These are phyloP conservation scores for Skeletonema menzelii DNA, from an alignment of 108 stramenopile species.

Conservation along the genomic window DNA sequence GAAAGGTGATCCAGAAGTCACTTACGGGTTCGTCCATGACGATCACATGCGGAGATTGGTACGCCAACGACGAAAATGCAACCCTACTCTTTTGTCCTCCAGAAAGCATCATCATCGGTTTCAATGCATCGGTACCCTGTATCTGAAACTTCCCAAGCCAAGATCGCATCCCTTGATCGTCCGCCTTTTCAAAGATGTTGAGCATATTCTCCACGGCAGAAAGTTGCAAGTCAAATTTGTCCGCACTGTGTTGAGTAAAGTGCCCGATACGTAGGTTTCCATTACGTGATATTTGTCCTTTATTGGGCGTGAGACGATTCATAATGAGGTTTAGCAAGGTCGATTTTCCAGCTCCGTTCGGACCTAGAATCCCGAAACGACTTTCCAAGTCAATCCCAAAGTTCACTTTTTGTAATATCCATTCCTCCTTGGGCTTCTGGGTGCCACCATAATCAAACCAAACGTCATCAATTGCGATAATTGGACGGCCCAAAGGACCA, in stretches of 20 bases:
- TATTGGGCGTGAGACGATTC: conserved; percentile 75
- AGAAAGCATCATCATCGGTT: conserved; percentile 92
- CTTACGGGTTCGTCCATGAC: conserved; percentile 85
- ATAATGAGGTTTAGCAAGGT: conserved; percentile 95
- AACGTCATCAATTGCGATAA: conserved; percentile 95
- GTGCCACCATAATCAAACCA: conserved; percentile 91
- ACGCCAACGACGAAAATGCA: conserved; percentile 95
- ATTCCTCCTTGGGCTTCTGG: conserved; percentile 63
- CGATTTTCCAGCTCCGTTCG: conserved; percentile 78
- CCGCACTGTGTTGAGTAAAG: conserved; percentile 97
- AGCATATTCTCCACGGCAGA: conserved; percentile 93
- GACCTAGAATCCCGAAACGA: conserved; percentile 88
- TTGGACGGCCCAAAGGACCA: conserved; percentile 89
- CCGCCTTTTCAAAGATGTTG: conserved; percentile 71
- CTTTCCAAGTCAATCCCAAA: conserved; percentile 91
- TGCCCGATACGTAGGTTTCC: conserved; percentile 88
- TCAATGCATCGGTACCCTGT: conserved; percentile 87
- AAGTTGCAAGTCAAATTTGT: conserved; percentile 86
- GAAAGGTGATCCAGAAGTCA: background rate
- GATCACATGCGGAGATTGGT: conserved; percentile 91
- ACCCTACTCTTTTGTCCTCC: conserved; percentile 97
- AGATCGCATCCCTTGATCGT: conserved; percentile 90
- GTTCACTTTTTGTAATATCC: conserved; percentile 91
- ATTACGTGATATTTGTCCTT: conserved; percentile 87
- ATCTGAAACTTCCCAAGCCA: conserved; percentile 94